Evolutionary conservation across 805 yeast species (phyloP), one percentile per base, ranked within the genome.

Genomic region (Komagataella populi): DNA sequence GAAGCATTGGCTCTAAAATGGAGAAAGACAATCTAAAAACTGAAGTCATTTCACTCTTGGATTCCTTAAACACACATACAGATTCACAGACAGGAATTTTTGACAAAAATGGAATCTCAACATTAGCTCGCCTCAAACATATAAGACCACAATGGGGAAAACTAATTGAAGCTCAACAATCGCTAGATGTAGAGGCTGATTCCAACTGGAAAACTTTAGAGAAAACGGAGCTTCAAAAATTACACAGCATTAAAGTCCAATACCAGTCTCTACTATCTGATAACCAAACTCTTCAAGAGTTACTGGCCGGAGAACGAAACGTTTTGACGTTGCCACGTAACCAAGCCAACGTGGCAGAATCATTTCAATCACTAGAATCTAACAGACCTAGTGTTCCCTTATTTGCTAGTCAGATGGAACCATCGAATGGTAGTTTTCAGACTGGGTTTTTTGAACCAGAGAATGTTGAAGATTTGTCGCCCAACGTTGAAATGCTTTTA

Each of bases 191-290:
- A 18, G 60, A 57, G 45, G 53, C 65, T 6, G 73, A 70, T 50
- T 63, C 70, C 3, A 64, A 63, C 50, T 70, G 72, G 73, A 63
- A 70, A 55, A 66, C 69, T 1, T 58, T 63, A 39, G 73, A 68
- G 51, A 70, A 68, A 52, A 60, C 62, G 43, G 73, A 70, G 52
- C 66, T 61, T 30, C 55, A 57, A 10, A 59, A 63, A 44, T 61
- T 67, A 50, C 57, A 61, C 18, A 52, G 59, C 16, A 55, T 63
- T 39, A 56, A 61, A 22, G 59, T 57, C 16, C 57, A 60, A 30
- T 52, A 46, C 48, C 56, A 57, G 16, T 17, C 43, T 4, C 20
- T 57, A 14, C 52, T 52, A 18, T 23, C 24, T 8, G 63, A 59
- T 23, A 53, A 55, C 20, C 51, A 51, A 8, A 48, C 55, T 54